Evolutionary conservation across 441 rosid genomes (phyloP).

Genomic region (Melastoma candidum): DNA sequence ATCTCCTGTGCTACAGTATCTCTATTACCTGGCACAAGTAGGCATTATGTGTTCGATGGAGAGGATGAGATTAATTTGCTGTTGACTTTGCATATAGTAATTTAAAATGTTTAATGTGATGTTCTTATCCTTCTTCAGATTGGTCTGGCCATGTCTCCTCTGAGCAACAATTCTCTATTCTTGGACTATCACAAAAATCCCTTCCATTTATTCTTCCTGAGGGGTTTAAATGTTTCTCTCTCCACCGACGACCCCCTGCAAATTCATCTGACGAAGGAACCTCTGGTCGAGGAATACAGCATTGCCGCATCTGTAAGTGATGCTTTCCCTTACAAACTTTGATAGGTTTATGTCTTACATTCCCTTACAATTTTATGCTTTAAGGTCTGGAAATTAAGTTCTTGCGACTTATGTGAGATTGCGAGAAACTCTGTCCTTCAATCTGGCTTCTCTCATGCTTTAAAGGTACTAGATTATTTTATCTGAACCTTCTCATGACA

Average conservation of each 20-base stretch:
- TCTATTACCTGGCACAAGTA: constrained; percentile 94
- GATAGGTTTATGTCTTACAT: neutral
- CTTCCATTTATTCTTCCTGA: constrained; percentile 77
- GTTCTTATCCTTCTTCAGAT: constrained; percentile 40
- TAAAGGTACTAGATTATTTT: constrained; percentile 45
- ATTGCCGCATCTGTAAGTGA: constrained; percentile 94
- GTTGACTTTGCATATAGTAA: constrained; percentile 1
- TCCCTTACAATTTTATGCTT: constrained; percentile 2
- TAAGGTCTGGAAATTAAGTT: constrained; percentile 98
- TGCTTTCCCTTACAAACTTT: constrained; percentile 4
- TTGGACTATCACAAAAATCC: constrained; percentile 95
- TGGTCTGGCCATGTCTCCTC: constrained; percentile 98
- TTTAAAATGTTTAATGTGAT: constrained; percentile 14
- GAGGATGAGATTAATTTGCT: constrained; percentile 1
- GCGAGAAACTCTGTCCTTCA: constrained; percentile 97
- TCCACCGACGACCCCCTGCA: constrained; percentile 99
- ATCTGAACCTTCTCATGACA: no score
- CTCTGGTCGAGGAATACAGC: constrained; percentile 97
- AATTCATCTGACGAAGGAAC: constrained; percentile 96
- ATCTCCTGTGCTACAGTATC: constrained; percentile 98
- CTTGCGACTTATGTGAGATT: constrained; percentile 96
- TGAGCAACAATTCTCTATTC: constrained; percentile 97
- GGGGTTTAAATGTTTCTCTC: constrained; percentile 95
- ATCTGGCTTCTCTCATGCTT: constrained; percentile 98
- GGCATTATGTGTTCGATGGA: constrained; percentile 3